Percentiles rank a stretch among this genome's conserved stretches.
Evolutionary conservation across 2,329 filamentous ascomycete species (phyloP).

Genomic region (Stemphylium vesicarium): DNA sequence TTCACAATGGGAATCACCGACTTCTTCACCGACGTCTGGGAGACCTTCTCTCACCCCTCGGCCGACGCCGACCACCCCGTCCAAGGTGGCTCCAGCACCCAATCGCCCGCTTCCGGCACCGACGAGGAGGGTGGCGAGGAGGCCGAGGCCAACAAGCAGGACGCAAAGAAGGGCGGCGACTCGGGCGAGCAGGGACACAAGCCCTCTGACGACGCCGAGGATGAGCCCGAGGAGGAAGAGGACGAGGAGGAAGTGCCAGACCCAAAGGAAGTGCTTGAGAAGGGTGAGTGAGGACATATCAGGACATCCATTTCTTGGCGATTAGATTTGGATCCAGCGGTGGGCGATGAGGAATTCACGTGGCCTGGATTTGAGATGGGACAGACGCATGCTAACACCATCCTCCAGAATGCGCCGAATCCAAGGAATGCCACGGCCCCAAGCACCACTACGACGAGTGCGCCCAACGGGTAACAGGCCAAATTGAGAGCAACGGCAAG

Average conservation of each 20-base stretch:
- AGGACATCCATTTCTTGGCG: not conserved
- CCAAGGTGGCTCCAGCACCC: conserved; percentile 49
- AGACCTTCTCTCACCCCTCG: conserved; percentile 63
- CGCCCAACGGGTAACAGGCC: conserved; percentile 83
- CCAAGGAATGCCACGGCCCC: conserved; percentile 79
- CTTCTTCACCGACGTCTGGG: conserved; percentile 69
- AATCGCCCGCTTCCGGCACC: conserved; percentile 50
- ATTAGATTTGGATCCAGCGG: not conserved
- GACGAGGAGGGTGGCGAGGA: conserved; percentile 52
- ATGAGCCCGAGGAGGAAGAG: conserved; percentile 80
- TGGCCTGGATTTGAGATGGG: not conserved
- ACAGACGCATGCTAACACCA: conserved; percentile 25
- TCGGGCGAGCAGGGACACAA: conserved; percentile 57
- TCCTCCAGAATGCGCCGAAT: conserved; percentile 82
- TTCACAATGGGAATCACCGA: conserved; percentile 67
- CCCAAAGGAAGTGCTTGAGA: conserved; percentile 85
- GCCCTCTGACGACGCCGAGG: conserved; percentile 61
- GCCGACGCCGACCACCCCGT: conserved; percentile 52
- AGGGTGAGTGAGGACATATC: conserved; percentile 71
- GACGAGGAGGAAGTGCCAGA: conserved; percentile 86
- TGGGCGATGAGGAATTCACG: not conserved
- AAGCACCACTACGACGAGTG: conserved; percentile 99
- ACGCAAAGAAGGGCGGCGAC: conserved; percentile 49
- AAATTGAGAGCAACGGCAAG: conserved; percentile 73
- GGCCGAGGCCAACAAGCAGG: conserved; percentile 52